Evolutionary conservation across 176 grass and related monocot genomes (phyloP).

Genomic region (Carex parvula): DNA sequence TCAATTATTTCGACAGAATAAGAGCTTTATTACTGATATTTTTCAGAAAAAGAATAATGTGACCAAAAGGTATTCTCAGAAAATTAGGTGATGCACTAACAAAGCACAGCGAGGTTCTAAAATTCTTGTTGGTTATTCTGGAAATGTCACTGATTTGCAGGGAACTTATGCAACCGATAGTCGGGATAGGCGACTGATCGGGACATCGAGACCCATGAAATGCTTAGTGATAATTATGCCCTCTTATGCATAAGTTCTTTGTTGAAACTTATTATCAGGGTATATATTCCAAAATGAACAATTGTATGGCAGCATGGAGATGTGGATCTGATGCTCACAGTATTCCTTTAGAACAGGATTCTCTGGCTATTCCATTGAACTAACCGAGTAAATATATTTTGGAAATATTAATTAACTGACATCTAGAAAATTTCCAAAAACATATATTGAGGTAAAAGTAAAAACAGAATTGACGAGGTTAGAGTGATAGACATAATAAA

Average conservation of each 20-base stretch:
- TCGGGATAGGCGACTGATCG: slow-evolving; percentile 1
- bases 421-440: background rate
- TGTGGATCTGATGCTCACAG: slow-evolving; percentile 16
- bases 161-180: slow-evolving; percentile 32
- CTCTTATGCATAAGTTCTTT: slow-evolving; percentile 31
- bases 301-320: slow-evolving; percentile 31
- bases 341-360: slow-evolving; percentile 15
- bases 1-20: slow-evolving; percentile 31
- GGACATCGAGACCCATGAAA: slow-evolving; percentile 11
- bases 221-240: slow-evolving; percentile 30
- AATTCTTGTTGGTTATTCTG: slow-evolving; percentile 19
- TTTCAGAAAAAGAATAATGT: background rate
- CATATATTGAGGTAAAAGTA: background rate
- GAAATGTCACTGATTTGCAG: slow-evolving; percentile 5
- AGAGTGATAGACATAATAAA: background rate
- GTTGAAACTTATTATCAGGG: slow-evolving; percentile 15
- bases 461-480: background rate
- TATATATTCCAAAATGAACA: slow-evolving; percentile 31
- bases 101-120: slow-evolving; percentile 8
- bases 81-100: slow-evolving; percentile 6
- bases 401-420: background rate
- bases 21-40: slow-evolving; percentile 23
- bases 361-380: background rate
- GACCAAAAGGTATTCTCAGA: slow-evolving; percentile 12
- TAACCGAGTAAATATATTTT: background rate